Percentiles rank a stretch among this genome's conserved stretches.
These are phyloP conservation scores for Colletotrichum sp. DNA, from an alignment of 2,329 filamentous ascomycete genomes.

Conservation along the genomic window DNA sequence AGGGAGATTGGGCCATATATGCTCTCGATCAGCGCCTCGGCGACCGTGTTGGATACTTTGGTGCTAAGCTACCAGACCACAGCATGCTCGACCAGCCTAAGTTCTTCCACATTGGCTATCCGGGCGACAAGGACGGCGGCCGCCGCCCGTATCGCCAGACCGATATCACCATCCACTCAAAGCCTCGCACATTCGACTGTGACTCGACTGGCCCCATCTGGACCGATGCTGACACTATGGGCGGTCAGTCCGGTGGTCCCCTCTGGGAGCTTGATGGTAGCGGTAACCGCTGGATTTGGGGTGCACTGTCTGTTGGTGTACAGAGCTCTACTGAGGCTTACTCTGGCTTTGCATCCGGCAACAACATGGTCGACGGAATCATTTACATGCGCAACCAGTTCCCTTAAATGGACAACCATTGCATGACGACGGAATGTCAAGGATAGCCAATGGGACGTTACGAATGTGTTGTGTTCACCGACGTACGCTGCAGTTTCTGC, in stretches of 20 bases:
- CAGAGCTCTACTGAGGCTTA: neutral
- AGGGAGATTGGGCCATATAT: constrained; percentile 29
- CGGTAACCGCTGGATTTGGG: neutral
- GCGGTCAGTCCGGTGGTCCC: constrained; percentile 23
- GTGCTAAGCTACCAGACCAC: constrained; percentile 19
- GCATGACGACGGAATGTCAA: neutral
- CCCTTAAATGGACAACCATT: neutral
- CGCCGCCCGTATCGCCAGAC: constrained; percentile 14
- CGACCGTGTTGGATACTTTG: constrained; percentile 26
- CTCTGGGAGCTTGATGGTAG: constrained; percentile 8
- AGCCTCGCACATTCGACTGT: constrained; percentile 4
- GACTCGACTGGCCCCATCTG: constrained; percentile 13
- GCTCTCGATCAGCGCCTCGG: constrained; percentile 28
- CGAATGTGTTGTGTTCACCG: neutral
- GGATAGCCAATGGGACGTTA: neutral
- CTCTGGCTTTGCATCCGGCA: neutral
- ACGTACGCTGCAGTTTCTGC: neutral
- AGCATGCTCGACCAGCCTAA: constrained; percentile 6
- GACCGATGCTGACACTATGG: constrained; percentile 19
- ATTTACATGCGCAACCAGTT: neutral
- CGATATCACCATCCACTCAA: neutral
- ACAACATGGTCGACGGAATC: neutral
- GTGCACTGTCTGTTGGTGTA: neutral
- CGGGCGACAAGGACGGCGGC: constrained; percentile 21
- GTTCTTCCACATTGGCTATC: constrained; percentile 24